Percentiles rank a stretch among this genome's conserved stretches.
These are phyloP conservation scores for Cyberlindnera galapagoensis DNA, from an alignment of 805 yeast species.

Conservation along the genomic window DNA sequence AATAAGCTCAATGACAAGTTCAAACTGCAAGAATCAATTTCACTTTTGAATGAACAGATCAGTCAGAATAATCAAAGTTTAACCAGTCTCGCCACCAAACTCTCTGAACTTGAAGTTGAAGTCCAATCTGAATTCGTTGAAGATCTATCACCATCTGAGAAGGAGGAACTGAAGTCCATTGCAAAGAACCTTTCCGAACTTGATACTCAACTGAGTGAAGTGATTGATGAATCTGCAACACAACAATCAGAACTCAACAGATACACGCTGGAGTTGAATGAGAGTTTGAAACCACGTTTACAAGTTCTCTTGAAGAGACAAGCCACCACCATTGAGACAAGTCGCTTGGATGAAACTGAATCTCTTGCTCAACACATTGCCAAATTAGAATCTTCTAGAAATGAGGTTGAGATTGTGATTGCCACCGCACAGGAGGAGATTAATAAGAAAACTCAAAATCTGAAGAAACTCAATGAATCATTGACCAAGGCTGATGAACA, in stretches of 20 bases:
- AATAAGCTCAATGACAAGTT: conserved; percentile 35
- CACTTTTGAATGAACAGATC: conserved; percentile 10
- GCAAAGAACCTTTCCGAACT: conserved; percentile 29
- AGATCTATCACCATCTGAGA: conserved; percentile 45
- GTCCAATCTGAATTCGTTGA: conserved; percentile 45
- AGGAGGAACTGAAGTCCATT: conserved; percentile 30
- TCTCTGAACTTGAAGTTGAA: conserved; percentile 39
- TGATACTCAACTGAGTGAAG: conserved; percentile 35
- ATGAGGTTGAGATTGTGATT: conserved; percentile 21
- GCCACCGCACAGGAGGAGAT: conserved; percentile 21
- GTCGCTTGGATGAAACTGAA: conserved; percentile 15
- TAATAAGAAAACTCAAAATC: conserved; percentile 16
- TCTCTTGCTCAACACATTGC: conserved; percentile 20
- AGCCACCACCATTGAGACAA: conserved; percentile 13
- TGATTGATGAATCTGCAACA: conserved; percentile 34
- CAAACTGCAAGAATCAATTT: conserved; percentile 38
- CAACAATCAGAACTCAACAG: conserved; percentile 42
- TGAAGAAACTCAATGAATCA: conserved; percentile 29
- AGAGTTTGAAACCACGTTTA: conserved; percentile 49
- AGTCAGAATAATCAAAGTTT: conserved; percentile 1
- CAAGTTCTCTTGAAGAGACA: conserved; percentile 29
- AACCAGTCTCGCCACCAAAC: conserved; percentile 26
- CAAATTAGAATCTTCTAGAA: conserved; percentile 26
- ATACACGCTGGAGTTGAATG: conserved; percentile 50
- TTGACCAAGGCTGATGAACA: conserved; percentile 47